Evolutionary conservation across 768 basidiomycete species (phyloP), one percentile per base, ranked within the genome.

Genomic region (Leucosporidium scottii): DNA sequence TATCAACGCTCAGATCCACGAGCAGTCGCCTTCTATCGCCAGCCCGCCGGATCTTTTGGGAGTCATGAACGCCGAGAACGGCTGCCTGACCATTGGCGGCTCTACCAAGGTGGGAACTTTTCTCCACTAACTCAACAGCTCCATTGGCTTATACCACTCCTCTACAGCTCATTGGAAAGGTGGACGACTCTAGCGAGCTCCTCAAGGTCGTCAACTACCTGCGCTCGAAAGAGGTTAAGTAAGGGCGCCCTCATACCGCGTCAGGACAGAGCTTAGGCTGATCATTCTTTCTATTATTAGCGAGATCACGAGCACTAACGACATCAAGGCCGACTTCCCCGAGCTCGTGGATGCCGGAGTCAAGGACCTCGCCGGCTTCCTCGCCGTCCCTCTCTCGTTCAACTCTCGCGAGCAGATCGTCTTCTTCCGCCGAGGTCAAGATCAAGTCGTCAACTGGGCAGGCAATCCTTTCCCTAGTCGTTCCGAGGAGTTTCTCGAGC

Each of bases 171-270:
- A 78, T 89, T 5, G 87, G 87, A 1, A 83, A 84, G 0, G 85
- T 86, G 71, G 81, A 84, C 66, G 83, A 89, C 74, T 87, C 88
- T 51, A 87, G 89, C 74, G 88, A 90, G 74, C 85, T 88, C 36
- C 78, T 91, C 60, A 83, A 89, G 25, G 83, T 92, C 73, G 85
- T 89, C 0, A 89, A 92, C 75, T 91, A 90, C 76, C 79, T 92
- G 15, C 83, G 89, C 20, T 76, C 87, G 31, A 87, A 87, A 77
- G 85, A 85, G 74, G 89, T 85, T 78, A 81, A 81, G 85, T 86
- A 61, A 67, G 85, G 82, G 18, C 13, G 39, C 34, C 67, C 84
- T 82, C 23, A 23, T 51, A n/a, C 25, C 34, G 10, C 54, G 17
- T n/a, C n/a, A n/a, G n/a, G n/a, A n/a, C n/a, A n/a, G 34, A 36